A percentile compares a stretch with the other conserved stretches of the same genome.
phyloP scores from a whole-genome alignment of 1,284 basidiomycete genomes.

The Kalmanozyma brasiliensis region DNA sequence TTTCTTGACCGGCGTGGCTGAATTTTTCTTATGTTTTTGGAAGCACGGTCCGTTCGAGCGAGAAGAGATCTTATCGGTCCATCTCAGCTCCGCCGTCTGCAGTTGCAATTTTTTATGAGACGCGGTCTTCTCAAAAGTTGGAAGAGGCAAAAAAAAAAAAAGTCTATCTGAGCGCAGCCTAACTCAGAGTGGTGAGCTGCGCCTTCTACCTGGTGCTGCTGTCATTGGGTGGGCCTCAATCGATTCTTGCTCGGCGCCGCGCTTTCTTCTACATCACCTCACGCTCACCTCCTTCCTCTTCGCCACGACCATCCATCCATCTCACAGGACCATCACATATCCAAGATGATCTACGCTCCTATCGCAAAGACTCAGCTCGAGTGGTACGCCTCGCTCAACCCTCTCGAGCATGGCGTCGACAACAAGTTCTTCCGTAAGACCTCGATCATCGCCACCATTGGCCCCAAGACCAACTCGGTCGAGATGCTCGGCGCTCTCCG shows the following conservation, averaged over 20 bases:
- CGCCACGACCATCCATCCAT: constrained; percentile 3
- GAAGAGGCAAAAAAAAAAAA: too few relatives aligned
- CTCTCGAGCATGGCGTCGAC: constrained; percentile 63
- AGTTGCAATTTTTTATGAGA: not conserved
- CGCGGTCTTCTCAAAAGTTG: too few relatives aligned
- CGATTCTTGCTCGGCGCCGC: constrained; percentile 3
- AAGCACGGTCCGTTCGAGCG: constrained; percentile 12
- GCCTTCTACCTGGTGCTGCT: not conserved
- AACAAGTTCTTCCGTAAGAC: constrained; percentile 68
- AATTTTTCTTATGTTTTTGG: constrained; percentile 8
- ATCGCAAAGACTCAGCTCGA: constrained; percentile 65
- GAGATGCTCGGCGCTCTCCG: constrained; percentile 64
- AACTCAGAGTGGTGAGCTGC: constrained; percentile 1
- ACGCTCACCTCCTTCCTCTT: constrained; percentile 1
- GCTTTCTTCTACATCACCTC: constrained; percentile 3
- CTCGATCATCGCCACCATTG: constrained; percentile 67
- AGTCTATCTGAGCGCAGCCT: not conserved
- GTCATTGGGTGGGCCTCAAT: constrained; percentile 8
- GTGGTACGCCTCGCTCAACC: constrained; percentile 67
- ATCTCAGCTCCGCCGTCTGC: constrained; percentile 2
- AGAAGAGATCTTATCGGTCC: constrained; percentile 36
- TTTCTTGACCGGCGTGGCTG: constrained; percentile 6
- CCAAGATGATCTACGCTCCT: constrained; percentile 57
- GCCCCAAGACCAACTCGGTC: constrained; percentile 66
- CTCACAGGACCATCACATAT: constrained; percentile 11